Base-by-base conservation (phyloP, 805 yeast species). In the Ogataea haglerorum region DNA sequence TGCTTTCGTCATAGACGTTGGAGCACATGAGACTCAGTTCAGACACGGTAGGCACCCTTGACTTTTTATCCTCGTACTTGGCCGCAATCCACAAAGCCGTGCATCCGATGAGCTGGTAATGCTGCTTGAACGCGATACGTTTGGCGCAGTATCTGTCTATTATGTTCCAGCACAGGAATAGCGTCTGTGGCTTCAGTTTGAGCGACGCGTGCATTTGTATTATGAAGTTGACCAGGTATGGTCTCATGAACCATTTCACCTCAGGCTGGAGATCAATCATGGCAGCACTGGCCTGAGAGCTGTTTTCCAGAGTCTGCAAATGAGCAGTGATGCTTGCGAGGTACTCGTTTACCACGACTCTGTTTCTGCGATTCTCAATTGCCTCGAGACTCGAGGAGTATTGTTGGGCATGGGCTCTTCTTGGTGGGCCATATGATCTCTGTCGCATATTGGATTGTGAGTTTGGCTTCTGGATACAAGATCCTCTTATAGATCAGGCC, bases 21-120 rank as follows among this genome's bases (percentile, higher is more conserved):
- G 81, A 67, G 48, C 81, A 76, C 80, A 77, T 75, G 41, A 70
- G 59, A 9, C 74, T 63, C 47, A 77, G 61, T 51, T 77, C 82
- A 35, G 69, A 64, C 36, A 77, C 62, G 3, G 78, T 74, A 17
- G 82, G 82, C 4, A 77, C 79, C 40, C 82, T 63, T 34, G 70
- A 66, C 57, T 77, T 77, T 53, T 77, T 77, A 52, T 77, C 82
- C 54, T 77, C 82, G 55, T 76, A 77, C 54, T 91, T 91, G 18
- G 96, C 82, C 2, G 96, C 87, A 23, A 91, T 75, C 97, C 98
- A 91, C 25, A 91, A 67, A 46, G 96, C 87, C 4, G 96, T 87
- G 46, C 95, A 85, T 23, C 95, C 88, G 9, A 91, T 91, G 39
- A 91, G 72, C 63, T 90, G 96, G 46, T 87, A 81, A 64, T 90